Evolutionary conservation across 2,329 filamentous ascomycete genomes (phyloP).

Genomic region (Pezicula neosporulosa): DNA sequence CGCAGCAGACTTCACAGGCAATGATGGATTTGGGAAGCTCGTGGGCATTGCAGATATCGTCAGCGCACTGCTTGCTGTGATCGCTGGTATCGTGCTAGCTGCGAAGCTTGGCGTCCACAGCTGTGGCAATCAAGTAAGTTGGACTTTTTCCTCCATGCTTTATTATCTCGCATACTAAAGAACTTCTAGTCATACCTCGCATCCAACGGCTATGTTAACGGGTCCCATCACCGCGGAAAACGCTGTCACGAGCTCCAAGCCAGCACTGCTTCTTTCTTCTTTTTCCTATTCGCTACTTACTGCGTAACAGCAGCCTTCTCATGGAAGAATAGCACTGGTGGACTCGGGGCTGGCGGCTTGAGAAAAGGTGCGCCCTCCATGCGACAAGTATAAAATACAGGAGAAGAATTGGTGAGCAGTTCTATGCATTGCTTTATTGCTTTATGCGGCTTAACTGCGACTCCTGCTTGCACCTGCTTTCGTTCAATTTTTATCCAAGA

Average conservation of each 20-base stretch:
- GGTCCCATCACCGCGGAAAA: conserved; percentile 54
- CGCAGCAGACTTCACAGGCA: conserved; percentile 49
- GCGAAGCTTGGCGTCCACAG: conserved; percentile 66
- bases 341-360: conserved; percentile 28
- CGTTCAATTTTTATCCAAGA: not conserved
- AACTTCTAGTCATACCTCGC: conserved; percentile 34
- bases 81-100: conserved; percentile 66
- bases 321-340: conserved; percentile 3
- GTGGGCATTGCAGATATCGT: conserved; percentile 54
- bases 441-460: conserved; percentile 11
- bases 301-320: conserved; percentile 30
- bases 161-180: not conserved
- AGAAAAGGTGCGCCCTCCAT: conserved; percentile 44
- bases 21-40: conserved; percentile 45
- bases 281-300: conserved; percentile 70
- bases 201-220: conserved; percentile 55
- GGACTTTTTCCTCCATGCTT: conserved; percentile 7
- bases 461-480: conserved; percentile 4
- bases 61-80: conserved; percentile 63
- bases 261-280: conserved; percentile 71
- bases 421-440: conserved; percentile 2
- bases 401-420: conserved; percentile 16
- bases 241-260: conserved; percentile 76
- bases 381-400: conserved; percentile 47
- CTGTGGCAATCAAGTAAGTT: conserved; percentile 56